Percentiles rank a stretch among this genome's conserved stretches.
Conservation (phyloP, 1,139 yeast species). For the Tardiomyces blankii region DNA sequence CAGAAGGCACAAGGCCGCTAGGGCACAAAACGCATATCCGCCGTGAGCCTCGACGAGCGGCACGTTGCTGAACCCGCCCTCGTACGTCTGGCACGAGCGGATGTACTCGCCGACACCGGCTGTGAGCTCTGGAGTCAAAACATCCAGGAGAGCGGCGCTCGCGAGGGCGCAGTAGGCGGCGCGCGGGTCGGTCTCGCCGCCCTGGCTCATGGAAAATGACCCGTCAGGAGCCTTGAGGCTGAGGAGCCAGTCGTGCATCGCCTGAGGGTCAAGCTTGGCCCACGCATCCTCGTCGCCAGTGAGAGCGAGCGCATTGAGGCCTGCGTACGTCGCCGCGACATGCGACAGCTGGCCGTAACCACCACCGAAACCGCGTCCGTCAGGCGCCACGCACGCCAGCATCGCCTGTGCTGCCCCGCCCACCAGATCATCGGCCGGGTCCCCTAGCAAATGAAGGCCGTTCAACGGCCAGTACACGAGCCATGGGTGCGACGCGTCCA, state of each 20-base stretch:
- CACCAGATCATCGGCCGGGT: slow-evolving; percentile 17
- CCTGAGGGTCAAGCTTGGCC: slow-evolving; percentile 33
- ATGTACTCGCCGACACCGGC: slow-evolving; percentile 51
- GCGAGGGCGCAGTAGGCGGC: slow-evolving; percentile 80
- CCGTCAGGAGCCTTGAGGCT: slow-evolving; percentile 59
- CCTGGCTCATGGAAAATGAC: slow-evolving; percentile 57
- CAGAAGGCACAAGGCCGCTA: slow-evolving; percentile 55
- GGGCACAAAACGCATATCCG: slow-evolving; percentile 87
- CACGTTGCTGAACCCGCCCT: slow-evolving; percentile 87
- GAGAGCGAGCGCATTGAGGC: slow-evolving; percentile 49
- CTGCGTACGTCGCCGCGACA: slow-evolving; percentile 78
- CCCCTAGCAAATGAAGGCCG: slow-evolving; percentile 35
- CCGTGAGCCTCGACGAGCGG: slow-evolving; percentile 91
- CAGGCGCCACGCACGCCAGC: slow-evolving; percentile 20
- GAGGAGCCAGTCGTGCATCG: slow-evolving; percentile 54
- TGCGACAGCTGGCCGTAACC: slow-evolving; percentile 77
- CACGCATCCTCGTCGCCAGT: slow-evolving; percentile 38
- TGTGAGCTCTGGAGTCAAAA: slow-evolving; percentile 51
- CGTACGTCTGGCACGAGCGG: slow-evolving; percentile 71
- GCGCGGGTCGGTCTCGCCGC: slow-evolving; percentile 82
- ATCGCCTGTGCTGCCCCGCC: slow-evolving; percentile 21
- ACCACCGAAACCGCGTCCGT: slow-evolving; percentile 72
- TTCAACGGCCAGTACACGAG: slow-evolving; percentile 74
- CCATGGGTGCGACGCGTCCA: slow-evolving; percentile 93
- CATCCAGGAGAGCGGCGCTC: slow-evolving; percentile 55